A percentile compares a stretch with the other conserved stretches of the same genome.
These are phyloP conservation scores for Suhomyces bolitotheri DNA, from an alignment of 1,139 yeast species.

Conservation along the genomic window DNA sequence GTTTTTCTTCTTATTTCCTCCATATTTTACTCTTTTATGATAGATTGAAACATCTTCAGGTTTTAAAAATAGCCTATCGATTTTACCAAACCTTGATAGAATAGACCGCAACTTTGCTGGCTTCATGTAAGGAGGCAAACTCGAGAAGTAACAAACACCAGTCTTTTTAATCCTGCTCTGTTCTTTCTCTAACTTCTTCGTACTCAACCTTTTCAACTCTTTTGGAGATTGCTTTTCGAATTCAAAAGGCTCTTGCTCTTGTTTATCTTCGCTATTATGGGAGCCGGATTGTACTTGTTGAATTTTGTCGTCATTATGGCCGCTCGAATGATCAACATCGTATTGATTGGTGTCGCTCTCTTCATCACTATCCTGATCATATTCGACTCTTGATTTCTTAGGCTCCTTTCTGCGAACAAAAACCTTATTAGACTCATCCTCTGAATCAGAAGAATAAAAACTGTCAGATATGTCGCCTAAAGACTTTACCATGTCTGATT, in stretches of 20 bases:
- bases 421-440: conserved; percentile 19
- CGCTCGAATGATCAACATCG: conserved; percentile 22
- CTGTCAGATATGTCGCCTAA: conserved; percentile 12
- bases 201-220: conserved; percentile 52
- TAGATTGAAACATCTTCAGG: conserved; percentile 76
- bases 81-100: conserved; percentile 75
- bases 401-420: conserved; percentile 14
- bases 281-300: neutral
- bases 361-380: conserved; percentile 3
- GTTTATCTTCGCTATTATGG: too few relatives aligned
- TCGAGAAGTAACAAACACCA: conserved; percentile 88
- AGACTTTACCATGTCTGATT: neutral
- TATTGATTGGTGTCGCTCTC: conserved; percentile 17
- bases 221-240: conserved; percentile 19
- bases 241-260: conserved; percentile 14
- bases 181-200: conserved; percentile 56
- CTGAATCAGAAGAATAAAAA: conserved; percentile 20
- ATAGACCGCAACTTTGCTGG: conserved; percentile 87
- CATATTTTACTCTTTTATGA: conserved; percentile 71
- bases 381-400: neutral
- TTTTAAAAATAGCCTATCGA: conserved; percentile 81
- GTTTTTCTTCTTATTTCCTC: conserved; percentile 90
- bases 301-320: conserved; percentile 13
- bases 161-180: conserved; percentile 64
- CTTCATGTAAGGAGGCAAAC: conserved; percentile 96